Base-by-base conservation (phyloP, 2,329 filamentous ascomycete species). In the Aspergillus clavatus region DNA sequence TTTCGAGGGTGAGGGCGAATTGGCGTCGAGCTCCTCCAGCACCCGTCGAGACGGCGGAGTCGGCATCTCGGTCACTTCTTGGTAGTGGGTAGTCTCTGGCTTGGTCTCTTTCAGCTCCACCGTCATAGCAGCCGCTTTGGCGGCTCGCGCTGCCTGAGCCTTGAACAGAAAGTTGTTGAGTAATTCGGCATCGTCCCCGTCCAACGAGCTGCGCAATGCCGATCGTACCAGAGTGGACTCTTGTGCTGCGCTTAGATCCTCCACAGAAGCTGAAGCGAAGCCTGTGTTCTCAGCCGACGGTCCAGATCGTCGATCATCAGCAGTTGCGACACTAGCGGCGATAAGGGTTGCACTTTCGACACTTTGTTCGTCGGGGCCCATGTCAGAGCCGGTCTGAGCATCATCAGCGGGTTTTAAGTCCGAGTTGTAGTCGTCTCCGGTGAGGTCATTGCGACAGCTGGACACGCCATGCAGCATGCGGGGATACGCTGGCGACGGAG, bases 161-260 rank as follows among this genome's bases (percentile, higher is more conserved):
- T 63, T 66, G n/a, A 63, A 67, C 21, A 71, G 46, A 50, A 71
- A 70, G 40, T 66, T 59, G 42, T 62, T 67, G 38, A 71, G 56
- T n/a, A 71, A 45, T 29, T 59, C 65, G 7, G 64, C 61, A 53
- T 71, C 67, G 10, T 70, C 66, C 35, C 63, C 65, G 42, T 65
- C 66, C 8, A 71, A 52, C 21, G 63, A 63, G 50, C 66, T 65
- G 38, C 60, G 60, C 27, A 69, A 52, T 35, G 67, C 63, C 24
- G 68, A 66, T 45, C 66, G 61, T 4, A 68, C 63, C 22, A 67
- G 45, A 16, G 56, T 61, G 35, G 60, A 55, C 39, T 64, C 57
- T 45, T 65, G 59, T 45, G 59, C 56, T n/a, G 55, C 55, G 10
- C 61, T 60, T 22, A 63, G 35, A n/a, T 59, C 47, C 41, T 55